Percentiles rank a stretch among this genome's conserved stretches.
Conservation (phyloP, 768 basidiomycete genomes). For the Tulasnella sp. region DNA sequence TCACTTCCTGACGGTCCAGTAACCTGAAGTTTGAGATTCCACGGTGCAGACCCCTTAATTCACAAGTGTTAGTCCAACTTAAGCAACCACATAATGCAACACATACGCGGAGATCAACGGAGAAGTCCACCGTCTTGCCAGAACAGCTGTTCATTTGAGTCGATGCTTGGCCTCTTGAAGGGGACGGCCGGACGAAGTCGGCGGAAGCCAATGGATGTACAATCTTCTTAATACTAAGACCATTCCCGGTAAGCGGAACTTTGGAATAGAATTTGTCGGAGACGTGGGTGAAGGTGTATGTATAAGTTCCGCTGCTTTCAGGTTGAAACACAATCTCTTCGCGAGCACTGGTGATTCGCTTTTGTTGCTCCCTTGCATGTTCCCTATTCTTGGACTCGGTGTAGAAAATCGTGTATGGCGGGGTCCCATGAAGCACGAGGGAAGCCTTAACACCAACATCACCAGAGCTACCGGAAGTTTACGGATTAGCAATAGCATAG, state of each 20-base stretch:
- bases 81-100: neutral
- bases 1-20: constrained; percentile 58
- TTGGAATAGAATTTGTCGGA: constrained; percentile 78
- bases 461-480: constrained; percentile 45
- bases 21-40: constrained; percentile 74
- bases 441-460: constrained; percentile 87
- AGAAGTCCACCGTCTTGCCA: constrained; percentile 60
- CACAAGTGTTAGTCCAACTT: neutral
- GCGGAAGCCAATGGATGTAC: constrained; percentile 83
- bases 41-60: constrained; percentile 73
- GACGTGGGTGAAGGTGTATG: constrained; percentile 65
- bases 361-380: neutral
- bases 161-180: constrained; percentile 23
- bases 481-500: neutral
- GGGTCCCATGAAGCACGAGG: constrained; percentile 74
- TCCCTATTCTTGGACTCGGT: constrained; percentile 47
- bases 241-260: constrained; percentile 51
- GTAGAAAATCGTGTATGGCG: constrained; percentile 82
- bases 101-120: constrained; percentile 65
- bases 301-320: constrained; percentile 79
- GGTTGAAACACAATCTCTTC: constrained; percentile 80
- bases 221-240: constrained; percentile 64
- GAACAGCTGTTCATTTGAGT: constrained; percentile 47
- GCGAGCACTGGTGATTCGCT: constrained; percentile 21
- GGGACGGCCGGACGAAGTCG: constrained; percentile 43